Evolutionary conservation across 73 alveolate species (phyloP), one percentile per base, ranked within the genome.

Genomic region (Blepharisma stoltei): DNA sequence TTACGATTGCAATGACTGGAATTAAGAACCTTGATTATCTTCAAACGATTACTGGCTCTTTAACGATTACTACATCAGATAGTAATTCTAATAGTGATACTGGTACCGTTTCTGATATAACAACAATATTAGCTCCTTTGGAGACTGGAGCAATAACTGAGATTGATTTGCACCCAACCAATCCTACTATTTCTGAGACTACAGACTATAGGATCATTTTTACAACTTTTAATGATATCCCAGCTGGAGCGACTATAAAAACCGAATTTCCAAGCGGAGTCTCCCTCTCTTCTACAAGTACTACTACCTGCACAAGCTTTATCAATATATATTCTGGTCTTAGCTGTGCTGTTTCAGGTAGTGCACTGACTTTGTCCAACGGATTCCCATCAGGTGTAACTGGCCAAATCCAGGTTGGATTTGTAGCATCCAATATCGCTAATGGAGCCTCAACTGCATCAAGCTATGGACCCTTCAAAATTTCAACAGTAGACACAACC

Each of bases 121-220:
- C 48, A 1, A 14, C 73, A 60, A 9, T 60, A 25, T 18, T 60
- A 18, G 14, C 73, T 60, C 18, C 38, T 60, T 25, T 60, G 18
- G 45, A 8, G 46, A 4, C 73, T 14, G 73, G 73, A 11, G 18
- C 14, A 1, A 60, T 60, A 11, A 14, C 23, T 60, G 45, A n/a
- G 2, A 9, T 25, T 60, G 73, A 60, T 60, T 14, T 60, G 18
- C 73, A 60, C 73, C 73, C 73, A 1, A 38, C 14, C 3, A 25
- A 60, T 25, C 73, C 73, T 1, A n/a, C 38, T 14, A 38, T 60
- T n/a, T 60, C 73, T 14, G 23, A 1, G 0, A 20, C 48, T 9
- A 60, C 48, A 18, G 23, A n/a, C 5, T 60, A 60, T 60, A 60
- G 73, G 4, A 25, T 60, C 18, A 25, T 60, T 20, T 60, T 60